phyloP scores from a whole-genome alignment of 2,329 filamentous ascomycete species.

The Aureobasidium sp. region DNA sequence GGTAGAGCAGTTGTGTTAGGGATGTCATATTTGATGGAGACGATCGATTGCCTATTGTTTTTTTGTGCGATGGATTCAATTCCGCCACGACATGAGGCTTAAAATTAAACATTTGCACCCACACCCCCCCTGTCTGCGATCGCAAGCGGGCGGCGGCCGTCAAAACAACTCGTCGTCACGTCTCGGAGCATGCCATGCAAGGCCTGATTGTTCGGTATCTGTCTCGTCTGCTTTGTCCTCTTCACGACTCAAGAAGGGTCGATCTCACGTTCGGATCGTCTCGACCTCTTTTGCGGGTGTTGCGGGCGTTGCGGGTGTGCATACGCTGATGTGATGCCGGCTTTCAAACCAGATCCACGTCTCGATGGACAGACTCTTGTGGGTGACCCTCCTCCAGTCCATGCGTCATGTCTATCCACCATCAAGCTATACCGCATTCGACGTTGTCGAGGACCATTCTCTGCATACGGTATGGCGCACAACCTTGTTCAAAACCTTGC shows the following conservation, averaged over 20 bases:
- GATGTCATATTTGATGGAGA: not conserved
- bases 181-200: not conserved
- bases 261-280: not conserved
- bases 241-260: not conserved
- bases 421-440: not conserved
- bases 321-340: not conserved
- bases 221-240: not conserved
- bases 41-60: not conserved
- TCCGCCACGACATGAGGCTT: not conserved
- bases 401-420: not conserved
- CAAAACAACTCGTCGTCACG: not conserved
- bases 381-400: not conserved
- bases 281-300: not conserved
- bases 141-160: not conserved
- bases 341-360: not conserved
- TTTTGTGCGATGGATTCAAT: not conserved
- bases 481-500: slow-evolving; percentile 4
- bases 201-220: not conserved
- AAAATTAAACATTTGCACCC: not conserved
- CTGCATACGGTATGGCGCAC: not conserved
- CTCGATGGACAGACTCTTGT: not conserved
- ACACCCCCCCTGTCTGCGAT: not conserved
- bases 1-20: not conserved
- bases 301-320: no score
- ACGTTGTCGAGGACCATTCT: not conserved